Base-by-base conservation (phyloP, 306 rosid genomes). In the Prinsepia uniflora region DNA sequence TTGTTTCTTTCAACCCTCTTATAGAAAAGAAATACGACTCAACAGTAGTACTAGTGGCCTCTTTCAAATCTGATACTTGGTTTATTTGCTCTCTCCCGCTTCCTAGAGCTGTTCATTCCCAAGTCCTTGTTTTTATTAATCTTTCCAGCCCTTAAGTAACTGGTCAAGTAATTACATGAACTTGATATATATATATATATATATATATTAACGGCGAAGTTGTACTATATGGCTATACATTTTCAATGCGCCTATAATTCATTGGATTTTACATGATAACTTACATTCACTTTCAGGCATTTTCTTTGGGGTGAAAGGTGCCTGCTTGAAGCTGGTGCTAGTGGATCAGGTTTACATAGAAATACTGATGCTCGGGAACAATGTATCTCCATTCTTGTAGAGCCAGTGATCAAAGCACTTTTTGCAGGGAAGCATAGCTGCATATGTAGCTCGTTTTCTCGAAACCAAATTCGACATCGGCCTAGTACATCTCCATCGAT, bases 361-460 rank as follows among this genome's bases (percentile, higher is more conserved):
- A 88, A 74, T 30, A 63, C 72, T 66, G 83, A 57, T 66, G 68
- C 81, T 56, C 76, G 75, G 83, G 85, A 82, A 63, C 88, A 74
- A 8, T 52, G 55, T 68, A 66, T 79, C 53, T 81, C 84, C 55
- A 40, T 81, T 11, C 61, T 80, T 47, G 71, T 82, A 18, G 85
- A 85, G 68, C 81, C 80, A 22, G 70, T 75, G 68, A 30, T 69
- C 17, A 80, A 63, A 41, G 63, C 84, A 50, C 63, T 72, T 57
- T 72, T 61, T 57, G 45, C 50, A 54, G 63, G 73, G 45, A 83
- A 63, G 47, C 76, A 62, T 62, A 71, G 63, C 42, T 77, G 89
- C 77, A 65, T 77, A 42, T 79, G 90, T 73, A 84, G 96, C 81
- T 85, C 86, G 63, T 79, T 80, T 72, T 70, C 71, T 79, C 79